A percentile compares a stretch with the other conserved stretches of the same genome.
Evolutionary conservation across 2,329 filamentous ascomycete genomes (phyloP).

Genomic region (Talaromyces sp.): DNA sequence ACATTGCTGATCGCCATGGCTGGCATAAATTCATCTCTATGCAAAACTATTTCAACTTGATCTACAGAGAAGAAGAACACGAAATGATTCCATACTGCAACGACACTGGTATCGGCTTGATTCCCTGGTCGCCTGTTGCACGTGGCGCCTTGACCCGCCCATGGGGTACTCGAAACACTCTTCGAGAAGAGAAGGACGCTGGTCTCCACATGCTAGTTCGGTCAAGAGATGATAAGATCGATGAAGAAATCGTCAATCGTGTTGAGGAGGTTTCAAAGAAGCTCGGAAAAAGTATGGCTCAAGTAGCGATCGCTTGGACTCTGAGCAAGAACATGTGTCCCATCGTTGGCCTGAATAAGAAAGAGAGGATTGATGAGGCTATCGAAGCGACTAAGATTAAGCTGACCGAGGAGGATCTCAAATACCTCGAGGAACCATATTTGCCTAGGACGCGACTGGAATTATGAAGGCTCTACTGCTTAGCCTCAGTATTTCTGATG

Average conservation of each 20-base stretch:
- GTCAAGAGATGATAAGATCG: slow-evolving; percentile 38
- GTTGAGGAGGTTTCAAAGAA: no score
- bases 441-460: no score
- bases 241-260: no score
- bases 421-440: neutral
- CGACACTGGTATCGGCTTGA: neutral
- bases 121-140: slow-evolving; percentile 23
- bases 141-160: slow-evolving; percentile 19
- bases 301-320: slow-evolving; percentile 16
- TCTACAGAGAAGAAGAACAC: neutral
- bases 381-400: slow-evolving; percentile 13
- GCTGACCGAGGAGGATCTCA: slow-evolving; percentile 11
- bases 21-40: neutral
- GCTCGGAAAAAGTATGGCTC: no score
- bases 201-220: no score
- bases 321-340: slow-evolving; percentile 12
- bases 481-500: no score
- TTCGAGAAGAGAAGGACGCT: no score
- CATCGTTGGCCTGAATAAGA: slow-evolving; percentile 17
- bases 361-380: slow-evolving; percentile 17
- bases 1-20: neutral
- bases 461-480: no score
- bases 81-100: neutral
- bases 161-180: neutral
- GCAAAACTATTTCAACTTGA: neutral